These are phyloP conservation scores for Lentinula guzmanii DNA, from an alignment of 768 basidiomycete species.

Conservation along the genomic window DNA sequence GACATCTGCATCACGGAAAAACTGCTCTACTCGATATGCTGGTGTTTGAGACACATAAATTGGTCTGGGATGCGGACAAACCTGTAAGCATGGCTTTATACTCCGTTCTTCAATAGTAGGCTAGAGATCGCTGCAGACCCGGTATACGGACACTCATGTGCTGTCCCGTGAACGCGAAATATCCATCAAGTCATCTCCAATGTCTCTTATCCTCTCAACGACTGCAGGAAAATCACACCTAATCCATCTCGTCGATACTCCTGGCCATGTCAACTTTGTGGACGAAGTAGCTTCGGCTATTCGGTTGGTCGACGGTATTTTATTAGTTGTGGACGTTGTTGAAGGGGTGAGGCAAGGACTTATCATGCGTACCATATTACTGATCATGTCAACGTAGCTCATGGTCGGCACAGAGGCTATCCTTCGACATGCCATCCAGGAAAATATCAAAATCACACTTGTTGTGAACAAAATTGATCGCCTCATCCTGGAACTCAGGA, in stretches of 20 bases:
- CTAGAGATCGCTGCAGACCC: conserved; percentile 45
- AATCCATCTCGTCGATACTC: conserved; percentile 92
- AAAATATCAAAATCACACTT: conserved; percentile 83
- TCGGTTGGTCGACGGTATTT: conserved; percentile 83
- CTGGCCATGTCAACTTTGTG: conserved; percentile 98
- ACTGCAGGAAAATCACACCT: conserved; percentile 91
- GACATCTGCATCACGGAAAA: conserved; percentile 97
- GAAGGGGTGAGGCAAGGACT: conserved; percentile 72
- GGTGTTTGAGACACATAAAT: conserved; percentile 92
- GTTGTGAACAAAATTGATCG: conserved; percentile 98
- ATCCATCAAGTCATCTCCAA: conserved; percentile 94
- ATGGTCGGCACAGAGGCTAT: conserved; percentile 92
- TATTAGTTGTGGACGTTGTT: conserved; percentile 96
- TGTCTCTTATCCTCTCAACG: conserved; percentile 84
- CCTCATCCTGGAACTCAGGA: conserved; percentile 90
- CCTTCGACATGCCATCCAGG: conserved; percentile 85
- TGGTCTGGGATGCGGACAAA: conserved; percentile 89
- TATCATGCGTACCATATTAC: conserved; percentile 7
- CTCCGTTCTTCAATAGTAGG: neutral
- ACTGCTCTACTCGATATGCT: conserved; percentile 97
- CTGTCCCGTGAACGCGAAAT: conserved; percentile 85
- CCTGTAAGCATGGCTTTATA: conserved; percentile 46
- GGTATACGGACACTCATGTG: conserved; percentile 94
- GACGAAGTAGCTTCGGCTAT: conserved; percentile 92
- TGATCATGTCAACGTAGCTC: conserved; percentile 39